These are phyloP conservation scores for Daldinia childiae DNA, from an alignment of 495 filamentous ascomycete species.

Conservation along the genomic window DNA sequence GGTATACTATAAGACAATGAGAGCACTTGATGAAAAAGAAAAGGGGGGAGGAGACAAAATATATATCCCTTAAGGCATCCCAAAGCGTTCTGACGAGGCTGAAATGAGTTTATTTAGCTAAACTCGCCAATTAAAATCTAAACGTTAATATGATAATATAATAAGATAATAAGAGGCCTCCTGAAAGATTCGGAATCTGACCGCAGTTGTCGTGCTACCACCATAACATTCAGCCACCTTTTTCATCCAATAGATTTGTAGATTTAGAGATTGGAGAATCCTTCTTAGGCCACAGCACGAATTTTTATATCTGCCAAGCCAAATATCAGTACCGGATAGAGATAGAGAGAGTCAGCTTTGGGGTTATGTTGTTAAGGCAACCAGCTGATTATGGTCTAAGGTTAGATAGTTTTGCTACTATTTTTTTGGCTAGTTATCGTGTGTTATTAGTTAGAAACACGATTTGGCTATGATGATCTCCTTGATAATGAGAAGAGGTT, in stretches of 20 bases:
- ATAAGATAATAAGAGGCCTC: neutral
- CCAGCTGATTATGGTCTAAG: neutral
- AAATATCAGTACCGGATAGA: neutral
- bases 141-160: neutral
- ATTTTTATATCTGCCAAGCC: constrained; percentile 20
- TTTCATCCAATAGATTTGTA: constrained; percentile 18
- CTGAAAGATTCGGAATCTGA: neutral
- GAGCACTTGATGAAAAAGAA: neutral
- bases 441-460: neutral
- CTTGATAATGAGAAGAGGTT: neutral
- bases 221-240: constrained; percentile 23
- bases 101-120: neutral
- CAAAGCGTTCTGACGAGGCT: neutral
- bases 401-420: neutral
- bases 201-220: neutral
- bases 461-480: neutral
- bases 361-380: constrained; percentile 1
- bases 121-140: neutral
- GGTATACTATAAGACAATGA: neutral
- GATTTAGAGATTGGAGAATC: constrained; percentile 16
- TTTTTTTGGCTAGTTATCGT: neutral
- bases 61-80: neutral
- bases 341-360: neutral
- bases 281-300: constrained; percentile 10
- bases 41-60: neutral